Base-by-base conservation (phyloP, 2,329 filamentous ascomycete species). In the Drechslerella stenobrocha region DNA sequence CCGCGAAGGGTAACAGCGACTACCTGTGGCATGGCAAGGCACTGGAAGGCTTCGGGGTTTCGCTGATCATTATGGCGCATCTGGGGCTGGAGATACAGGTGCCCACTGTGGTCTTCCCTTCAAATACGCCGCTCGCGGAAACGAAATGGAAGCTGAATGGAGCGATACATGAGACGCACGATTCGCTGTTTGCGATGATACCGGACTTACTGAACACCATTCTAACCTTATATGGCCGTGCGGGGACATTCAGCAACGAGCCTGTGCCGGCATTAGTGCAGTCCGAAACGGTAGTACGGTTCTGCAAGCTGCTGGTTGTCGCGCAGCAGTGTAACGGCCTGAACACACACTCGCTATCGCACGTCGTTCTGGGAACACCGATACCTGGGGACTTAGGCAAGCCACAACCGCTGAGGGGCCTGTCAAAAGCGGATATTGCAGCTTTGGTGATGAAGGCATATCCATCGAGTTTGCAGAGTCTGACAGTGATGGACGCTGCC, bases 21-120 rank as follows among this genome's bases (percentile, higher is more conserved):
- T 89, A 96, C 76, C 76, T 97, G n/a, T 98, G 93, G 92, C 90
- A 96, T 77, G 93, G 89, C 15, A 97, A 97, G 77, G 91, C 90
- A 0, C 80, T 98, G 18, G 95, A 98, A 75, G 85, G 91, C 24
- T 89, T 95, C 66, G 79, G 93, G 46, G 81, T 95, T 23, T 90
- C 87, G 74, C 81, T 97, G 71, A 75, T 97, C 37, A 83, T 97
- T 73, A 84, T 95, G 69, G 88, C 86, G 26, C 96, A 90, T 88
- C 83, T 87, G 32, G 87, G 86, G 2, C 80, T 92, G 73, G 88
- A 93, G 74, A 97, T 97, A 35, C 69, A 82, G 79, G 81, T 83
- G 65, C 81, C 81, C 24, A 78, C 78, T 69, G 76, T 82, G 22
- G 52, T 69, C 3, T 63, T 69, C 28, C 58, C 64, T 1, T 47